A percentile compares a stretch with the other conserved stretches of the same genome.
phyloP scores from a whole-genome alignment of 2,329 filamentous ascomycete genomes.

The Dissoconium aciculare region DNA sequence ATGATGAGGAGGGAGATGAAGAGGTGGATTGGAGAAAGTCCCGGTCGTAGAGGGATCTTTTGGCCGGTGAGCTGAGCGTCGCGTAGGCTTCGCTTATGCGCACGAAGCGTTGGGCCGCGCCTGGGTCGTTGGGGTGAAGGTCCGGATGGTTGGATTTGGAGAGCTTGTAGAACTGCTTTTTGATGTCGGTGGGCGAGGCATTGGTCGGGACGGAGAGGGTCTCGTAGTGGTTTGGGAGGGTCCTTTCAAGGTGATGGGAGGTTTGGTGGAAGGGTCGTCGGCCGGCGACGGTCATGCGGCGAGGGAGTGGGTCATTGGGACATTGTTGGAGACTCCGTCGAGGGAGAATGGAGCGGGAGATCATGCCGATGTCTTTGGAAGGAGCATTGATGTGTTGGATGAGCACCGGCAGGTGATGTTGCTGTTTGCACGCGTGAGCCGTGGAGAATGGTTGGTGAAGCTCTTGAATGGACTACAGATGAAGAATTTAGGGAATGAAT shows the following conservation, averaged over 20 bases:
- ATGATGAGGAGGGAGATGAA: slow-evolving; percentile 6
- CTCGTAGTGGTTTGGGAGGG: slow-evolving; percentile 58
- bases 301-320: slow-evolving; percentile 2
- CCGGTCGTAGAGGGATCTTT: slow-evolving; percentile 69
- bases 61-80: slow-evolving; percentile 40
- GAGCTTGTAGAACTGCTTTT: slow-evolving; percentile 79
- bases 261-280: slow-evolving; percentile 30
- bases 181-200: slow-evolving; percentile 64
- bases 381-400: not conserved
- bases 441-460: no score
- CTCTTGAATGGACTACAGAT: no score
- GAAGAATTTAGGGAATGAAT: no score
- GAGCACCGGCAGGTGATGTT: no score
- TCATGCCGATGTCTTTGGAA: not conserved
- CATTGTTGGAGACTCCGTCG: not conserved
- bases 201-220: slow-evolving; percentile 55
- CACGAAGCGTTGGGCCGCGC: slow-evolving; percentile 52
- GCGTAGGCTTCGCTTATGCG: slow-evolving; percentile 27
- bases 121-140: slow-evolving; percentile 62
- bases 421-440: no score
- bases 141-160: slow-evolving; percentile 90
- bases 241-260: slow-evolving; percentile 20
- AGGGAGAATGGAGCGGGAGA: not conserved
- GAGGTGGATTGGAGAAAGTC: slow-evolving; percentile 36
- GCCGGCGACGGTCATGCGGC: not conserved